Evolutionary conservation across 2,329 filamentous ascomycete species (phyloP), one percentile per base, ranked within the genome.

Genomic region (Trichoderma cornu-damae): DNA sequence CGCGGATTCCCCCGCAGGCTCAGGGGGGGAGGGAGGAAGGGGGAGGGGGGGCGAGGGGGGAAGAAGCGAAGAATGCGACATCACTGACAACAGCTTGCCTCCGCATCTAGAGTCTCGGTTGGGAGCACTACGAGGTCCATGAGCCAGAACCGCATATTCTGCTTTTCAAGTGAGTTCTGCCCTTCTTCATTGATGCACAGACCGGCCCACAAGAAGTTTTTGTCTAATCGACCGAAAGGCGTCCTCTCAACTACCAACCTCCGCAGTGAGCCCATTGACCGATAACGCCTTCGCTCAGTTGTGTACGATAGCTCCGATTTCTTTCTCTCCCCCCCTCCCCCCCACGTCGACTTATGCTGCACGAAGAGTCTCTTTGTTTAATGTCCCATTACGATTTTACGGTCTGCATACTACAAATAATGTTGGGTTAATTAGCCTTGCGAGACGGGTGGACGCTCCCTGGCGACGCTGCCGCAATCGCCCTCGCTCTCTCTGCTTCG

Each of bases 121-220:
- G 94, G 94, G 93, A 97, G 73, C 94, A 99, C 74, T 99, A 99
- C 72, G 94, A 99, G 74, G 94, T 99, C 55, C 94, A 99, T 73
- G 94, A 97, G 74, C 94, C 94, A 42, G 94, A 99, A 77, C 94
- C 94, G 63, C 94, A 99, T 73, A 99, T 99, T 68, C 82, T 99
- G 56, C 83, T 99, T 30, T 99, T 99, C 83, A 99, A 99, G 93
- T 96, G 77, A 43, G 58, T 51, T 16, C 14, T 12, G 73, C 16
- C 32, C 3, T 16, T 38, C 16, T 56, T 26, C 4, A 30, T n/a
- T 42, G 26, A 38, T 32, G 9, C 5, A 5, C 8, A 28, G 11
- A n/a, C 20, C n/a, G 18, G 22, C 22, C 28, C n/a, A 9, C 8
- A 6, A 18, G 16, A 11, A 4, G 2, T 32, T 32, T n/a, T 34